These are phyloP conservation scores for Amaranthus tricolor DNA, from an alignment of 179 eudicot genomes.

Conservation along the genomic window DNA sequence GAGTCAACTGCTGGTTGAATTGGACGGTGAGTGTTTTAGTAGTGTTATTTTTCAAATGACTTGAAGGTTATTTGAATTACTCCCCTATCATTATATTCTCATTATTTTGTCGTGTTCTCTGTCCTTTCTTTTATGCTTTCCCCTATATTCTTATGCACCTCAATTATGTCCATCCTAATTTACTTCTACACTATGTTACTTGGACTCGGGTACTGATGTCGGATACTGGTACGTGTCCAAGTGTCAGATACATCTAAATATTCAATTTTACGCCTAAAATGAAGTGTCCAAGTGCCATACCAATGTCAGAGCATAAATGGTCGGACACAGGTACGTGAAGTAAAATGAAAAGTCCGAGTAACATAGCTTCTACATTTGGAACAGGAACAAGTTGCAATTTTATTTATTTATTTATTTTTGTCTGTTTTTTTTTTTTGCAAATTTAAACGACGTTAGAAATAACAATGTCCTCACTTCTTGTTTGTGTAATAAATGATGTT, in stretches of 20 bases:
- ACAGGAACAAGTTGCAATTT: too few species aligned
- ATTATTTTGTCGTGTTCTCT: neutral
- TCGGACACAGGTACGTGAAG: too few species aligned
- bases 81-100: neutral
- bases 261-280: too few species aligned
- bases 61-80: neutral
- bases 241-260: too few species aligned
- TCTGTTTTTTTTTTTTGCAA: too few species aligned
- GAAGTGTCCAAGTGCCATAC: too few species aligned
- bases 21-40: conserved; percentile 52
- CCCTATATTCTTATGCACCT: neutral
- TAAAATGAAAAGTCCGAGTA: too few species aligned
- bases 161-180: neutral
- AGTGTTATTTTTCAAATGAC: neutral
- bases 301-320: too few species aligned
- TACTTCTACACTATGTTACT: neutral
- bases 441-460: neutral
- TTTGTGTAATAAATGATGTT: neutral
- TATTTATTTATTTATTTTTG: too few species aligned
- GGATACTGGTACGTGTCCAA: too few species aligned
- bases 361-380: too few species aligned
- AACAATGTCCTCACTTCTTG: neutral
- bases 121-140: neutral
- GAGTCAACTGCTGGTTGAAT: conserved; percentile 92
- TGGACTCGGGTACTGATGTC: too few species aligned